A percentile compares a stretch with the other conserved stretches of the same genome.
Conservation (phyloP, 1,284 basidiomycete genomes). For the Boletus calvinii region DNA sequence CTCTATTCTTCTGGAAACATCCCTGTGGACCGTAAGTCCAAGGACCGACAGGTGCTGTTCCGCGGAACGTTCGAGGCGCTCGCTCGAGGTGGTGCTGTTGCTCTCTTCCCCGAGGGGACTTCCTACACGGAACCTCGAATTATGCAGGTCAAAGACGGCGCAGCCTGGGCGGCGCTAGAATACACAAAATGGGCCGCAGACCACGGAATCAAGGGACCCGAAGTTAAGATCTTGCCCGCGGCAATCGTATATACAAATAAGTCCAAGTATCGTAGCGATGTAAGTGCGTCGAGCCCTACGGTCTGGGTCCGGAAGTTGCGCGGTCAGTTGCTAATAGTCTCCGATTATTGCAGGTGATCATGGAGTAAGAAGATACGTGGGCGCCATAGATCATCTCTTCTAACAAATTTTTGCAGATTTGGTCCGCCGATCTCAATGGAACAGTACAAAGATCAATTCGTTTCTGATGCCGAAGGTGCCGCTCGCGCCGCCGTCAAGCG, state of each 20-base stretch:
- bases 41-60: slow-evolving; percentile 89
- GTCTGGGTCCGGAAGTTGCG: slow-evolving; percentile 7
- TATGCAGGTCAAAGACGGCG: slow-evolving; percentile 93
- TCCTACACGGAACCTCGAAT: slow-evolving; percentile 89
- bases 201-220: slow-evolving; percentile 40
- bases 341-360: slow-evolving; percentile 51
- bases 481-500: slow-evolving; percentile 83
- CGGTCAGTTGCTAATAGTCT: slow-evolving; percentile 14
- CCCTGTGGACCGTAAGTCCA: slow-evolving; percentile 90
- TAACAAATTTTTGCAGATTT: slow-evolving; percentile 53
- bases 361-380: slow-evolving; percentile 53
- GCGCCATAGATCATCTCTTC: slow-evolving; percentile 12
- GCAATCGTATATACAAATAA: slow-evolving; percentile 95
- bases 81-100: slow-evolving; percentile 75
- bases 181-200: slow-evolving; percentile 78
- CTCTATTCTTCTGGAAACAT: slow-evolving; percentile 92
- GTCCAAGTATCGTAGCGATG: slow-evolving; percentile 85
- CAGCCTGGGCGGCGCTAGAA: slow-evolving; percentile 94
- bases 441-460: slow-evolving; percentile 75
- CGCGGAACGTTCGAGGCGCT: slow-evolving; percentile 87
- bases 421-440: slow-evolving; percentile 78
- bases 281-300: slow-evolving; percentile 42
- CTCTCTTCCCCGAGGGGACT: slow-evolving; percentile 93
- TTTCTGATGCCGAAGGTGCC: slow-evolving; percentile 64
- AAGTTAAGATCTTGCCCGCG: slow-evolving; percentile 69